Base-by-base conservation (phyloP, 2,329 filamentous ascomycete species). In the Grosmannia serpens region DNA sequence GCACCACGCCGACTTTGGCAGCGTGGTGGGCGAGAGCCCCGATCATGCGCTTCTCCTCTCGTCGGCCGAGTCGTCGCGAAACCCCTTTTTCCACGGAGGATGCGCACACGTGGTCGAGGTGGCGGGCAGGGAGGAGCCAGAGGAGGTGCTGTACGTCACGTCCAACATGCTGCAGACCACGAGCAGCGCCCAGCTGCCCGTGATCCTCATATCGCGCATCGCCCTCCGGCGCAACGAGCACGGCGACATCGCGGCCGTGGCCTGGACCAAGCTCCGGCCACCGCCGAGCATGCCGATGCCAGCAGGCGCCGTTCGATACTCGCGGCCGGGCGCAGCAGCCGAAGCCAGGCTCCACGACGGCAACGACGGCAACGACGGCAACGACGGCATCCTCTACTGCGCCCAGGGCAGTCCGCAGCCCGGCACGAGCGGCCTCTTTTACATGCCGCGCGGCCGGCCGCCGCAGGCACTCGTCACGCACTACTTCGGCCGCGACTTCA, bases 251-350 rank as follows among this genome's bases (percentile, higher is more conserved):
- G 57, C 65, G 1, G 64, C 67, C 1, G 66, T 71, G 0, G 68
- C 70, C 29, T 76, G 73, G 74, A 62, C 66, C 55, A 76, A 76
- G 59, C 65, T 76, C 3, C 69, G 74, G 0, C 69, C 76, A 0
- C 77, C 77, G 0, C 59, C 69, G 0, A 67, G 61, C 13, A 75
- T 79, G 65, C 64, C 73, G 13, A 76, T 77, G 73, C 76, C 76
- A 2, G 89, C 92, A 65, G 87, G 87, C 27, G 81, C 80, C 20
- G 63, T 79, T 6, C 79, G 83, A 62, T 78, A 82, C 61, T 8
- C 49, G n/a, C 6, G 38, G 13, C n/a, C 26, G 51, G n/a, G 15
- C 22, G 22, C 35, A 46, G 8, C 38, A 3, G 7, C 27, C 27
- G 47, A 22, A 50, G 47, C 41, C 6, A n/a, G 41, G 10, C 17